Conservation (phyloP, 495 filamentous ascomycete species). For the Copromyces sp. region DNA sequence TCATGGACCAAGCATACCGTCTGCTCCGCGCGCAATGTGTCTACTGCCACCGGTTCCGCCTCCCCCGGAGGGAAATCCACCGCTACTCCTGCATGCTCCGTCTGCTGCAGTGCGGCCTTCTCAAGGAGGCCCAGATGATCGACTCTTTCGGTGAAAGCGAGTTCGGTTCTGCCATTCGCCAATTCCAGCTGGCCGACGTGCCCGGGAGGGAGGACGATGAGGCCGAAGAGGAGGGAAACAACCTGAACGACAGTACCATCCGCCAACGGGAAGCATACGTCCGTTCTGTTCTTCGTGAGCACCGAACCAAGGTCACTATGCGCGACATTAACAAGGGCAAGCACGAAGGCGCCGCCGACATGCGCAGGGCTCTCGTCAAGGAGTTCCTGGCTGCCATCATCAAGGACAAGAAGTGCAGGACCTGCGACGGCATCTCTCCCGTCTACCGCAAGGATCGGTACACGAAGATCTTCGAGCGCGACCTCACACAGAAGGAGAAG, state of each 20-base stretch:
- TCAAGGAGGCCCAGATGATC: constrained; percentile 61
- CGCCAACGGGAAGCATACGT: constrained; percentile 61
- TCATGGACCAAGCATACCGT: constrained; percentile 81
- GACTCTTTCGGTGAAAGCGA: constrained; percentile 47
- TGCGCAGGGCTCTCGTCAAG: constrained; percentile 63
- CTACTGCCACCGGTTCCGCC: constrained; percentile 76
- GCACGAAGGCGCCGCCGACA: constrained; percentile 69
- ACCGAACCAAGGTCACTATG: constrained; percentile 38
- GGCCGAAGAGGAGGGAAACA: constrained; percentile 22
- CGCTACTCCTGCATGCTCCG: constrained; percentile 74
- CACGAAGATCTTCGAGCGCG: constrained; percentile 87
- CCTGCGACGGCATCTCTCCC: constrained; percentile 65
- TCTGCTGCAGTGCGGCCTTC: constrained; percentile 73
- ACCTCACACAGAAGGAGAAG: constrained; percentile 57
- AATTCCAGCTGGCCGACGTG: constrained; percentile 14
- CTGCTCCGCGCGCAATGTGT: constrained; percentile 78
- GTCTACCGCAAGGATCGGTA: constrained; percentile 74
- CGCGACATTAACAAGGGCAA: constrained; percentile 52
- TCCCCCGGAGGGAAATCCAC: constrained; percentile 63
- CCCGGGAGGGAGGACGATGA: constrained; percentile 15
- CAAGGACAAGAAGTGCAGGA: constrained; percentile 55
- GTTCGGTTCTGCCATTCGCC: constrained; percentile 14
- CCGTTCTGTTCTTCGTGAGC: constrained; percentile 47
- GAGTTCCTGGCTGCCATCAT: constrained; percentile 64
- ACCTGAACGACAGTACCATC: constrained; percentile 38